Percentiles rank a stretch among this genome's conserved stretches.
These are phyloP conservation scores for Monosporascus sp. DNA, from an alignment of 2,329 filamentous ascomycete genomes.

Conservation along the genomic window DNA sequence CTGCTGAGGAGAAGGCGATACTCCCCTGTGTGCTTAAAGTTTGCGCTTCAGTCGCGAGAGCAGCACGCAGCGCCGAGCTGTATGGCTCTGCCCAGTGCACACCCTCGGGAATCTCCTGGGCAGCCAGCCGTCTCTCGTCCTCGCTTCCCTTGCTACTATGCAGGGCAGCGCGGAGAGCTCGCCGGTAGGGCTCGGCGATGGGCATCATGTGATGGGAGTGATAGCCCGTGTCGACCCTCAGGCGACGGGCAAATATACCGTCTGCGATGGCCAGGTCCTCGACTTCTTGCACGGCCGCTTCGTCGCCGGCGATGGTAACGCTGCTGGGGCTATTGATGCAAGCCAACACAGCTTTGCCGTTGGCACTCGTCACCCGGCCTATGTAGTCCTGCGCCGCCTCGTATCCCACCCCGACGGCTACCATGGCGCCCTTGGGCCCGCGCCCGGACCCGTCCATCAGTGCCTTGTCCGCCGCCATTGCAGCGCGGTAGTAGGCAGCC, in stretches of 20 bases:
- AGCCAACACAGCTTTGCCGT: conserved; percentile 23
- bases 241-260: conserved; percentile 13
- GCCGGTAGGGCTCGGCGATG: conserved; percentile 2
- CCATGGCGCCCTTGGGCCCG: too few relatives aligned
- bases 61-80: too few relatives aligned
- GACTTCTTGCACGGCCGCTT: conserved; percentile 22
- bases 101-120: too few relatives aligned
- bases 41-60: too few relatives aligned
- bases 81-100: too few relatives aligned
- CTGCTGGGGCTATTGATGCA: too few relatives aligned
- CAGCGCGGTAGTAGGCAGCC: neutral
- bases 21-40: too few relatives aligned
- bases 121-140: neutral
- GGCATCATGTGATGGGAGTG: conserved; percentile 6
- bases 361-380: neutral
- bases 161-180: too few relatives aligned
- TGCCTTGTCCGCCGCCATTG: neutral
- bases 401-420: neutral
- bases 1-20: conserved; percentile 7
- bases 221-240: conserved; percentile 13
- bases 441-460: neutral
- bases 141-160: too few relatives aligned
- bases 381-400: neutral
- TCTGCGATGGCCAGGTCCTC: neutral
- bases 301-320: conserved; percentile 21